A percentile compares a stretch with the other conserved stretches of the same genome.
Conservation (phyloP, 305 asterid genomes). For the Fraxinus nigra region DNA sequence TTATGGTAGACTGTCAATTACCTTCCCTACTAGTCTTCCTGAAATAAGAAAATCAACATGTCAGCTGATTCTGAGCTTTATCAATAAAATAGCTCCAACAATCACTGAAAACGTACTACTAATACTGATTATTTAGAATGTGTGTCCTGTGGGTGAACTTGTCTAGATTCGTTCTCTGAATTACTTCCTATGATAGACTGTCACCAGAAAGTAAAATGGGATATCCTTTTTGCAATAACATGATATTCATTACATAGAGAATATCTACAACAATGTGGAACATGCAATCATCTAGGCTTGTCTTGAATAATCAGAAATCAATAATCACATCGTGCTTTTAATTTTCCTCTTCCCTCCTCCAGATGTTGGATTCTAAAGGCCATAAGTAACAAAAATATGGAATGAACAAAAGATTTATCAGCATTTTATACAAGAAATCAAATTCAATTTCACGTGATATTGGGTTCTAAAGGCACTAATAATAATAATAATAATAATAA, state of each 20-base stretch:
- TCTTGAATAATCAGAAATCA: background rate
- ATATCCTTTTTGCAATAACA: background rate
- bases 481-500: too few species aligned
- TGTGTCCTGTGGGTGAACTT: background rate
- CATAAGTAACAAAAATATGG: too few species aligned
- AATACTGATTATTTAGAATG: background rate
- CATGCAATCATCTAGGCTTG: background rate
- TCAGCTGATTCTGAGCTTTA: background rate
- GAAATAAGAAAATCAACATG: background rate
- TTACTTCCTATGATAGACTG: background rate
- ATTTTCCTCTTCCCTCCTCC: too few species aligned
- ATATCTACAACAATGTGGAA: background rate
- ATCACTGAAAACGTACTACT: background rate
- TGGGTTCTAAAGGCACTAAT: too few species aligned
- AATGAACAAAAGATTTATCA: too few species aligned
- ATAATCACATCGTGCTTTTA: background rate
- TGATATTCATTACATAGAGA: background rate
- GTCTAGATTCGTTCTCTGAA: background rate
- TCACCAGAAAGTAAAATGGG: constrained; percentile 21
- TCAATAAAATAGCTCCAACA: background rate
- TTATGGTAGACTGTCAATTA: constrained; percentile 88
- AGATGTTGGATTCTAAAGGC: too few species aligned
- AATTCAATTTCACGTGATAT: too few species aligned
- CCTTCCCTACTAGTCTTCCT: constrained; percentile 88
- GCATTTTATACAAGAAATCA: too few species aligned